Percentiles rank a stretch among this genome's conserved stretches.
Conservation (phyloP, 495 filamentous ascomycete species). For the Aspergillus mulundensis region DNA sequence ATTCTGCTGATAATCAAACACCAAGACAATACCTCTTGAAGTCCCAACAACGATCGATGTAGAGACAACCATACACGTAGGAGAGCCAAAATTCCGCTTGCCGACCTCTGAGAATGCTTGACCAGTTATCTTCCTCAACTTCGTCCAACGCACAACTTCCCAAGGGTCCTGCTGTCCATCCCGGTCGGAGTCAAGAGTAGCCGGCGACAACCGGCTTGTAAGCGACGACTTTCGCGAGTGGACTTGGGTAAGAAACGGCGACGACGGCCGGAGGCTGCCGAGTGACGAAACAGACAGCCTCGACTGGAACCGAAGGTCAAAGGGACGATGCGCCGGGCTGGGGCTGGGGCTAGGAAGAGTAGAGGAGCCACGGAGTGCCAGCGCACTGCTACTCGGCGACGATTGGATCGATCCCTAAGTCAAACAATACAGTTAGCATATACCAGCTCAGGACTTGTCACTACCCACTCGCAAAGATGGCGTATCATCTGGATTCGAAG, state of each 20-base stretch:
- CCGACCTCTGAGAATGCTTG: conserved; percentile 94
- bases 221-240: conserved; percentile 77
- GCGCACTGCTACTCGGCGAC: conserved; percentile 64
- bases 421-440: conserved; percentile 19
- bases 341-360: conserved; percentile 60
- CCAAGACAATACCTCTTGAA: conserved; percentile 85
- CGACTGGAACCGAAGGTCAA: conserved; percentile 90
- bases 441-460: conserved; percentile 2
- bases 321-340: conserved; percentile 82
- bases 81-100: conserved; percentile 85
- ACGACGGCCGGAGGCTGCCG: conserved; percentile 61
- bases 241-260: conserved; percentile 70
- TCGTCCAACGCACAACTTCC: conserved; percentile 97
- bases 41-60: conserved; percentile 89
- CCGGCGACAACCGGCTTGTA: conserved; percentile 50
- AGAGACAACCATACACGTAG: conserved; percentile 87
- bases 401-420: conserved; percentile 75
- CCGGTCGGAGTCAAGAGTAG: conserved; percentile 50
- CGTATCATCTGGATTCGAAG: conserved; percentile 82
- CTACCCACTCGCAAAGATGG: conserved; percentile 76
- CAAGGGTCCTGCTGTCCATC: conserved; percentile 73
- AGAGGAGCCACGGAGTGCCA: conserved; percentile 48
- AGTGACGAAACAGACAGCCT: conserved; percentile 62
- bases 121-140: conserved; percentile 79
- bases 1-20: conserved; percentile 96